Evolutionary conservation across 495 filamentous ascomycete species (phyloP).

Genomic region (Hypoxylon fragiforme): DNA sequence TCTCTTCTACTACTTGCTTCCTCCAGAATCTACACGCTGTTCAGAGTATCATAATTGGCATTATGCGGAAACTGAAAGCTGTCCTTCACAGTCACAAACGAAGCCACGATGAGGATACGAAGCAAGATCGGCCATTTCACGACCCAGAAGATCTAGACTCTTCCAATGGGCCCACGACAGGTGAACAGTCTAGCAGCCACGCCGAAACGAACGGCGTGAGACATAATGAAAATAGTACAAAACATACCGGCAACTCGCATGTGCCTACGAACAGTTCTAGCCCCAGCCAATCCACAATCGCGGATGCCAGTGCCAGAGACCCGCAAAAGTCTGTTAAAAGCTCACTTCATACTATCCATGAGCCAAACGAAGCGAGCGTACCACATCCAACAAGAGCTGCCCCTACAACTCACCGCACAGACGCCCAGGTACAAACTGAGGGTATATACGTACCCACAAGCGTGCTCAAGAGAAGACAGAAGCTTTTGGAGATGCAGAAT

Average conservation of each 20-base stretch:
- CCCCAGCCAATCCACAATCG: background rate
- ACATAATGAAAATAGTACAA: background rate
- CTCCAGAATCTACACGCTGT: background rate
- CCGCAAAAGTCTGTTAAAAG: background rate
- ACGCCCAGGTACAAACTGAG: no score
- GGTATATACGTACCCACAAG: no score
- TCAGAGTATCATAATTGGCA: no score
- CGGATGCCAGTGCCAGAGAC: background rate
- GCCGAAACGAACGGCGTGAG: background rate
- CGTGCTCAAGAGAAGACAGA: background rate
- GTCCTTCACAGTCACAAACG: conserved; percentile 8
- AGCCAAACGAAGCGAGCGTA: no score
- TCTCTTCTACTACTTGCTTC: background rate
- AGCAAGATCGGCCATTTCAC: background rate
- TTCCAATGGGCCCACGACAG: background rate
- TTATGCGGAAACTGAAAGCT: conserved; percentile 13
- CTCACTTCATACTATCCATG: no score
- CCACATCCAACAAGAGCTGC: no score
- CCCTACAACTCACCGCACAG: no score
- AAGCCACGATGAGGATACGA: background rate
- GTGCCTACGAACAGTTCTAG: background rate
- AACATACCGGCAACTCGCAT: background rate
- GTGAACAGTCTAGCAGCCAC: background rate
- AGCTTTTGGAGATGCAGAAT: background rate
- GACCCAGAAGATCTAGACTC: background rate